Percentiles rank a stretch among this genome's conserved stretches.
phyloP scores from a whole-genome alignment of 192 early-diverging fungal genomes.

The Thoreauomyces humboldtii region DNA sequence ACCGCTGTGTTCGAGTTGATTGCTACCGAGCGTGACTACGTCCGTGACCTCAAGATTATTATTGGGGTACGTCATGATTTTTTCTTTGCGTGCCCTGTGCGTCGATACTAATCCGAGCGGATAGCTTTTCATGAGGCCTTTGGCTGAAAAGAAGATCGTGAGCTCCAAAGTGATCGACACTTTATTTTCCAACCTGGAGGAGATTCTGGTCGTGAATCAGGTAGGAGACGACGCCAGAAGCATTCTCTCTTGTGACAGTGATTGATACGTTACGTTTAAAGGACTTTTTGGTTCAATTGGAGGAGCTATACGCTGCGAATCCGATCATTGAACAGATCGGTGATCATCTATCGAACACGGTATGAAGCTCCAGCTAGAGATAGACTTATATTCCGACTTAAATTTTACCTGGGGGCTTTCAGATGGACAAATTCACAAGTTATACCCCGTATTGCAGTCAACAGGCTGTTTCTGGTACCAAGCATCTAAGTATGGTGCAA shows the following conservation, averaged over 20 bases:
- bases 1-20: conserved; percentile 51
- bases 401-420: too few species aligned
- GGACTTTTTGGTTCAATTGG: conserved; percentile 42
- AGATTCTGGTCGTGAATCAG: conserved; percentile 41
- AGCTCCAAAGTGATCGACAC: conserved; percentile 34
- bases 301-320: conserved; percentile 29
- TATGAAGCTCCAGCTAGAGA: conserved; percentile 7
- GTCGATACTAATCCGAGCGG: too few species aligned
- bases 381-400: neutral
- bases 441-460: conserved; percentile 52
- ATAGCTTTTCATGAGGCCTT: conserved; percentile 49
- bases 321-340: conserved; percentile 40
- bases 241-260: neutral
- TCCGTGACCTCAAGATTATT: conserved; percentile 51
- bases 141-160: conserved; percentile 32
- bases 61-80: conserved; percentile 48
- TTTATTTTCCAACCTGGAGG: conserved; percentile 51
- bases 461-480: conserved; percentile 35
- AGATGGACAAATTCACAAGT: conserved; percentile 44
- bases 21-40: conserved; percentile 51
- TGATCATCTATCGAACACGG: conserved; percentile 41
- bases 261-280: conserved; percentile 1
- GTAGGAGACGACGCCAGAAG: conserved; percentile 1
- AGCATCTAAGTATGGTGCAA: conserved; percentile 34
- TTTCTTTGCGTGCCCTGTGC: too few species aligned